Evolutionary conservation across 2,329 filamentous ascomycete species (phyloP).

Genomic region (Fusarium sp.): DNA sequence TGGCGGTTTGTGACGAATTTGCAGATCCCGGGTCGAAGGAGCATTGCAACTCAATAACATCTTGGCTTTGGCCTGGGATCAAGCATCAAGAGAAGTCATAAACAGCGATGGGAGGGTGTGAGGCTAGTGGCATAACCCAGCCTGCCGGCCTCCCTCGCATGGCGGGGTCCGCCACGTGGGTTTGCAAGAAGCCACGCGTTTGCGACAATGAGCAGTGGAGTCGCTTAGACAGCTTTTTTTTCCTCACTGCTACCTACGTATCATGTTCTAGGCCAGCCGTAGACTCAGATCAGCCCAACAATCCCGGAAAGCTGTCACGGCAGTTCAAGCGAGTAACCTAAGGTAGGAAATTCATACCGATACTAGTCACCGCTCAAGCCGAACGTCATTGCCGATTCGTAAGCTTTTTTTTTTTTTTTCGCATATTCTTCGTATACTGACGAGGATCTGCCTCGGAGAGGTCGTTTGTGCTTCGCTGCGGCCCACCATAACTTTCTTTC

Average conservation of each 20-base stretch:
- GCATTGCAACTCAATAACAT: slow-evolving; percentile 1
- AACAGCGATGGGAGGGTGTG: slow-evolving; percentile 32
- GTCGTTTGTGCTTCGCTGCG: slow-evolving; percentile 4
- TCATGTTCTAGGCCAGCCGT: slow-evolving; percentile 35
- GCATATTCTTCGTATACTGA: not conserved
- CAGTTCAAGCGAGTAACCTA: slow-evolving; percentile 27
- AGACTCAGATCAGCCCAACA: slow-evolving; percentile 13
- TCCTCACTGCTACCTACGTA: slow-evolving; percentile 10
- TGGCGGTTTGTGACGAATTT: slow-evolving; percentile 19
- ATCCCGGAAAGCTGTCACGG: slow-evolving; percentile 22
- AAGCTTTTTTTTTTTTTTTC: not conserved
- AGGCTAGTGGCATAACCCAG: slow-evolving; percentile 20
- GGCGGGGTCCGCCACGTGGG: slow-evolving; percentile 51
- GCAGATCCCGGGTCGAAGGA: slow-evolving; percentile 13
- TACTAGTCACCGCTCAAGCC: slow-evolving; percentile 9
- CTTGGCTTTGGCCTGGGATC: too few species aligned
- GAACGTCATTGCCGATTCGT: slow-evolving; percentile 2
- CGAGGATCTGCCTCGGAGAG: not conserved
- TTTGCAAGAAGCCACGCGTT: slow-evolving; percentile 47
- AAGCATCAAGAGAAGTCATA: not conserved
- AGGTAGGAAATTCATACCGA: slow-evolving; percentile 8
- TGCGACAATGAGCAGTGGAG: slow-evolving; percentile 46
- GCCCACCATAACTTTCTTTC: slow-evolving; percentile 32
- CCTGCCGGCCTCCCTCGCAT: slow-evolving; percentile 26
- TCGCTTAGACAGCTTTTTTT: slow-evolving; percentile 22